Evolutionary conservation across 768 basidiomycete genomes (phyloP), one percentile per base, ranked within the genome.

Genomic region (Asterophora parasitica): DNA sequence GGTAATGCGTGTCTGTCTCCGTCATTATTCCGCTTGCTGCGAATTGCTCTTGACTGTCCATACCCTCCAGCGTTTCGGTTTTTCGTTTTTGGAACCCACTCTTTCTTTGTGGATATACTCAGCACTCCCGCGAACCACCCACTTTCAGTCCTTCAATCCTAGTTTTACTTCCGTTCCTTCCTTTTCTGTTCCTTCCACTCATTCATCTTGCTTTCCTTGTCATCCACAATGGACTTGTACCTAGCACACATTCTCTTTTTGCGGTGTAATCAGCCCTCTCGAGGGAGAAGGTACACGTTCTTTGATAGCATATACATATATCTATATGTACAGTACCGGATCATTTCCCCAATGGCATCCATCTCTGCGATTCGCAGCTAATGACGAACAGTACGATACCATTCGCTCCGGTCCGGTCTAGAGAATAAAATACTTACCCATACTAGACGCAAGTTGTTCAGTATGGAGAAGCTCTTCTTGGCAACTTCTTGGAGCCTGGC

Each of bases 1-100:
- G 74, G 56, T 78, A 60, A 67, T 50, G 2, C 4, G 11, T 39
- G 20, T 30, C 6, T 33, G 36, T 15, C 3, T 15, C 19, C 15
- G n/a, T 26, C 38, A 26, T 19, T 4, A 23, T 4, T 4, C 23
- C 23, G 2, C 15, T 11, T n/a, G 19, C 10, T 26, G 19, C 37
- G 38, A 8, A 19, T 4, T 17, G 39, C 39, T 40, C 23, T 40
- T 40, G 39, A 40, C 23, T 40, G 13, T 40, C 23, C 26, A 40
- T 27, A 11, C 12, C 13, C 26, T 27, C 10, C 20, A 20, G 20
- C 23, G 3, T 20, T 7, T 12, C 39, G 23, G n/a, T 36, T 26
- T 3, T 23, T 34, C 20, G 19, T 32, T 36, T 37, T 42, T 36
- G 37, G 20, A 41, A 20, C 27, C 42, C 35, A 20, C 6, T 48